phyloP scores from a whole-genome alignment of 2,329 filamentous ascomycete species.

The Dothistroma pini region DNA sequence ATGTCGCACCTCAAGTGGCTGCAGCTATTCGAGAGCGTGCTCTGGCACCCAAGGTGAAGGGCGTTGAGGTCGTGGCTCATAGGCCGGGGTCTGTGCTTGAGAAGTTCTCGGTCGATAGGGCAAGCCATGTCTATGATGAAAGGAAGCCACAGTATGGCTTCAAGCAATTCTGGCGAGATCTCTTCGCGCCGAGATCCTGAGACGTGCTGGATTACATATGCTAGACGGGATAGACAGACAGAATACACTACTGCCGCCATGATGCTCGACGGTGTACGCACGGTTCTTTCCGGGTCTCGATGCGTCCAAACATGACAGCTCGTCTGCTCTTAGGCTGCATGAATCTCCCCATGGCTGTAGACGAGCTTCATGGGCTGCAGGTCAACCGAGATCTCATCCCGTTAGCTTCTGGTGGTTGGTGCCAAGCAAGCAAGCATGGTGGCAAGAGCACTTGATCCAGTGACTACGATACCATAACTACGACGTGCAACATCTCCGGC shows the following conservation, averaged over 20 bases:
- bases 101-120: slow-evolving; percentile 52
- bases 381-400: not conserved
- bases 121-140: slow-evolving; percentile 68
- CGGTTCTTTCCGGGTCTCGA: not conserved
- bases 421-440: no score
- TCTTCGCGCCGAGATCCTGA: slow-evolving; percentile 50
- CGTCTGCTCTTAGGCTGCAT: not conserved
- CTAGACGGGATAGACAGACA: not conserved
- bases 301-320: not conserved
- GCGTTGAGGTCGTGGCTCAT: slow-evolving; percentile 41
- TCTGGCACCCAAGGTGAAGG: slow-evolving; percentile 41
- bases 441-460: no score
- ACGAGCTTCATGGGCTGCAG: not conserved
- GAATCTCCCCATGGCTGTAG: not conserved
- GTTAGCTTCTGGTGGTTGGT: no score
- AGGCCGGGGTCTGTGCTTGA: slow-evolving; percentile 57
- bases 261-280: not conserved
- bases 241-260: not conserved
- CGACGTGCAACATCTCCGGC: not conserved
- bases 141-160: slow-evolving; percentile 76
- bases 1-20: slow-evolving; percentile 74
- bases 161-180: slow-evolving; percentile 82
- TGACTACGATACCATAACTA: no score
- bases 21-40: slow-evolving; percentile 70
- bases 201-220: not conserved